Evolutionary conservation across 2,329 filamentous ascomycete genomes (phyloP), one percentile per base, ranked within the genome.

Genomic region (Zalaria sp.): DNA sequence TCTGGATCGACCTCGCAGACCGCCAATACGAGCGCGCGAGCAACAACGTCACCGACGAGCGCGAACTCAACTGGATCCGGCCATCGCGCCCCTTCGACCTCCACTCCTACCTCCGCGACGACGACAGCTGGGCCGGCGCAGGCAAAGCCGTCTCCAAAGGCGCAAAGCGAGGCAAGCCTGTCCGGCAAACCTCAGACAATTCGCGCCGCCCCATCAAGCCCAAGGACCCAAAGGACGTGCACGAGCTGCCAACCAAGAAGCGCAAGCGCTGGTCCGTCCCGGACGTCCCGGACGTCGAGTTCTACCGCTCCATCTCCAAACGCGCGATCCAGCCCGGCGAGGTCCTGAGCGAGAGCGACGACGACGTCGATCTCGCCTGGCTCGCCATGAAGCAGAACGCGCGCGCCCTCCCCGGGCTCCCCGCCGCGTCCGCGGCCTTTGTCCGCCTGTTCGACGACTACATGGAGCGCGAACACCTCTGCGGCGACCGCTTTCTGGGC

Each of bases 281-380:
- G 3, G 45, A 45, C 4, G 55, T 63, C 0, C 53, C 55, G 1
- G 54, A 53, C 2, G 48, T 65, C 8, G 54, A 51, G 0, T 63
- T 66, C 43, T 67, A 63, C 45, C 54, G 63, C n/a, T 54, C 56
- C 7, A 47, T 51, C 2, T 60, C 60, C 2, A 68, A 66, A 46
- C 53, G 61, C 6, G 52, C 51, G 2, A 46, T 69, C 2, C 38
- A 47, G 5, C 52, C 58, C 29, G 64, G 60, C 5, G 62, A 65
- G 38, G 36, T 47, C 4, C 47, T 67, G 10, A 62, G 56, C 37
- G 64, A 68, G 42, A 66, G 63, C 47, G 66, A 68, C 27, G 60
- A 66, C 35, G 63, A 65, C 4, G 45, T 58, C 0, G 61, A 65
- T 35, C 54, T 58, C 26, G 44, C 43, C 2, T 66, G 64, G 61